Evolutionary conservation across 2,329 filamentous ascomycete genomes (phyloP).

Genomic region (Claviceps capensis): DNA sequence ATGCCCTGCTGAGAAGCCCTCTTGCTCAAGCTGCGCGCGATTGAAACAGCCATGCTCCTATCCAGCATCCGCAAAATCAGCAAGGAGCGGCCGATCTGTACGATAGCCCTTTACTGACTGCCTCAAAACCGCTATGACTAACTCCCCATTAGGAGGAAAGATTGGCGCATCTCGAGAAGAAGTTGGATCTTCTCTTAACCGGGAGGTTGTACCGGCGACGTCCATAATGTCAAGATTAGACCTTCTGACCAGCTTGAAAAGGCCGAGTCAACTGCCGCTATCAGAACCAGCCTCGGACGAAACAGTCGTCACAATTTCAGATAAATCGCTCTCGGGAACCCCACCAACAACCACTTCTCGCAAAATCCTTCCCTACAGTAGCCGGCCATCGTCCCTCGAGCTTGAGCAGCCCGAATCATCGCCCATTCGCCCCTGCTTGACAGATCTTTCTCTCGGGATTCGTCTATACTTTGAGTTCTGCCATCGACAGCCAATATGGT

Average conservation of each 20-base stretch:
- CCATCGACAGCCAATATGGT: conserved; percentile 31
- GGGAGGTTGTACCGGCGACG: conserved; percentile 20
- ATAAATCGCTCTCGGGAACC: conserved; percentile 20
- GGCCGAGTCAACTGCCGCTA: conserved; percentile 15
- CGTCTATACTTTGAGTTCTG: conserved; percentile 29
- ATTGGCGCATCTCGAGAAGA: conserved; percentile 36
- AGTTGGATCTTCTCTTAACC: conserved; percentile 34
- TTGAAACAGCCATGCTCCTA: conserved; percentile 34
- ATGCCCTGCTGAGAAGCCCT: conserved; percentile 36
- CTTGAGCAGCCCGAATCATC: conserved; percentile 16
- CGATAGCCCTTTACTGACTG: conserved; percentile 5
- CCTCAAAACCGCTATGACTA: neutral
- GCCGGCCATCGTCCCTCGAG: conserved; percentile 12
- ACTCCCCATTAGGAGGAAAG: conserved; percentile 28
- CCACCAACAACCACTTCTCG: conserved; percentile 15
- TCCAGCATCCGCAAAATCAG: conserved; percentile 21
- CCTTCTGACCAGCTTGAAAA: conserved; percentile 16
- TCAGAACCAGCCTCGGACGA: conserved; percentile 20
- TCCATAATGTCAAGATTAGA: conserved; percentile 5
- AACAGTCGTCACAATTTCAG: conserved; percentile 14
- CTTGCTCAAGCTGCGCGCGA: conserved; percentile 35
- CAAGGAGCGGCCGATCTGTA: conserved; percentile 31
- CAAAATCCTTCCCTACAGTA: conserved; percentile 7
- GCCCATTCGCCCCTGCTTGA: conserved; percentile 15
- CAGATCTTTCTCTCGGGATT: conserved; percentile 22